Conservation (phyloP, 768 basidiomycete genomes). For the Naematelia aurantialba region DNA sequence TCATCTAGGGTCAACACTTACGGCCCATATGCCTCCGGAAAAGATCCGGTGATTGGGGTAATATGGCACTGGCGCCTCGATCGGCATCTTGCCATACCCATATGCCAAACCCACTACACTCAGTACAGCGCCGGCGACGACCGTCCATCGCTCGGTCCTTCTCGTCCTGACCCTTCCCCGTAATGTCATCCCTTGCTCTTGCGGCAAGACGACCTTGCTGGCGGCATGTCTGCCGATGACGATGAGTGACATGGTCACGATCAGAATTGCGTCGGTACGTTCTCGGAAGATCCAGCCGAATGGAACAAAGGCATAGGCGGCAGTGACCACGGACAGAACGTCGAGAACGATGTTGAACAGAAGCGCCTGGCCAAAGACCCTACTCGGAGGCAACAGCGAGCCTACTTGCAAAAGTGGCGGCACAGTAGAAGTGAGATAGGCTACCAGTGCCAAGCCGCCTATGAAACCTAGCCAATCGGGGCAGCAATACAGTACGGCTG, state of each 20-base stretch:
- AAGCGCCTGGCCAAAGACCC: slow-evolving; percentile 60
- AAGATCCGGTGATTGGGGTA: slow-evolving; percentile 65
- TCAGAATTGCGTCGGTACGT: slow-evolving; percentile 57
- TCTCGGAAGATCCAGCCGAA: slow-evolving; percentile 72
- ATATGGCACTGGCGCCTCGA: slow-evolving; percentile 57
- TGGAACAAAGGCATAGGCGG: slow-evolving; percentile 86
- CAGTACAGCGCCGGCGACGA: slow-evolving; percentile 10
- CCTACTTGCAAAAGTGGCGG: slow-evolving; percentile 59
- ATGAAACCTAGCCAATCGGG: slow-evolving; percentile 67
- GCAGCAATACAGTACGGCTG: slow-evolving; percentile 54
- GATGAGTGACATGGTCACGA: slow-evolving; percentile 8
- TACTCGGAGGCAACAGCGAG: slow-evolving; percentile 53
- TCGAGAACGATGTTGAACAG: slow-evolving; percentile 62
- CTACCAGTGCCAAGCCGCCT: slow-evolving; percentile 60
- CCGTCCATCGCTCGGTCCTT: slow-evolving; percentile 12
- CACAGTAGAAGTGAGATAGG: slow-evolving; percentile 64
- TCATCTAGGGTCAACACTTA: slow-evolving; percentile 45
- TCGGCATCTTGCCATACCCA: slow-evolving; percentile 52
- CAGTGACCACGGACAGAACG: slow-evolving; percentile 72
- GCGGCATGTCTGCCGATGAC: not conserved
- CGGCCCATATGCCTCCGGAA: slow-evolving; percentile 82
- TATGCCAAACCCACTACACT: slow-evolving; percentile 14
- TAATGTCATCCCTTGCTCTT: not conserved
- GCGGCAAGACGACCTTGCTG: not conserved
- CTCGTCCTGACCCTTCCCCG: slow-evolving; percentile 6